A percentile compares a stretch with the other conserved stretches of the same genome.
Evolutionary conservation across 106 monocot genomes (phyloP).

Genomic region (Dioscorea alata): DNA sequence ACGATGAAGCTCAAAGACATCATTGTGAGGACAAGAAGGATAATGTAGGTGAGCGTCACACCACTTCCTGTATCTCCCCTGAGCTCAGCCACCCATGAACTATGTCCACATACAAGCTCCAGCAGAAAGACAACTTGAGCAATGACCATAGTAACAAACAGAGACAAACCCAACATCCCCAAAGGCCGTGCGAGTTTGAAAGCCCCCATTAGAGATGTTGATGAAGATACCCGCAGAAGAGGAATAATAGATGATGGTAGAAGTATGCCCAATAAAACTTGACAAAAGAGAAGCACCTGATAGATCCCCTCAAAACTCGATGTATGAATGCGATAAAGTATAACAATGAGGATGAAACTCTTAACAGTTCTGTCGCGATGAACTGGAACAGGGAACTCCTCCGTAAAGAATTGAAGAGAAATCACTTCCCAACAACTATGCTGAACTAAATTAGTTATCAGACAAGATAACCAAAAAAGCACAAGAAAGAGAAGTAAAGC

Average conservation of each 20-base stretch:
- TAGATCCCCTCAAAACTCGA: conserved; percentile 68
- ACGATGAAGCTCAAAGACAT: conserved; percentile 48
- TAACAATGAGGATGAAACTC: conserved; percentile 35
- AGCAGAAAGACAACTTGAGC: conserved; percentile 54
- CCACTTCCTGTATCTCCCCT: conserved; percentile 31
- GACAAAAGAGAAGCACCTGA: conserved; percentile 68
- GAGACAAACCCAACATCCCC: conserved; percentile 57
- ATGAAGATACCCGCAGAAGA: conserved; percentile 89
- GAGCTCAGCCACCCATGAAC: conserved; percentile 51
- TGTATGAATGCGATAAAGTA: conserved; percentile 42
- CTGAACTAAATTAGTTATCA: conserved; percentile 51
- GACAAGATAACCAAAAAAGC: conserved; percentile 72
- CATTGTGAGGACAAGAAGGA: conserved; percentile 43
- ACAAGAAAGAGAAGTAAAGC: conserved; percentile 58
- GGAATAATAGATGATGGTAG: conserved; percentile 92
- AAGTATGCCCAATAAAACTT: conserved; percentile 68
- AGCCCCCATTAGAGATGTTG: conserved; percentile 61
- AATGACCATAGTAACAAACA: conserved; percentile 56
- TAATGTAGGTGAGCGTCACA: conserved; percentile 28
- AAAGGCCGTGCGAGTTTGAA: conserved; percentile 57
- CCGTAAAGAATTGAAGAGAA: conserved; percentile 40
- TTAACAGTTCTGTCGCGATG: conserved; percentile 45
- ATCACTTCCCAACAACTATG: conserved; percentile 47
- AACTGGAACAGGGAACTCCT: conserved; percentile 25
- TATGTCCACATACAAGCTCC: conserved; percentile 71